Conservation (phyloP, 2,329 filamentous ascomycete genomes). For the Cryphonectria radicalis region DNA sequence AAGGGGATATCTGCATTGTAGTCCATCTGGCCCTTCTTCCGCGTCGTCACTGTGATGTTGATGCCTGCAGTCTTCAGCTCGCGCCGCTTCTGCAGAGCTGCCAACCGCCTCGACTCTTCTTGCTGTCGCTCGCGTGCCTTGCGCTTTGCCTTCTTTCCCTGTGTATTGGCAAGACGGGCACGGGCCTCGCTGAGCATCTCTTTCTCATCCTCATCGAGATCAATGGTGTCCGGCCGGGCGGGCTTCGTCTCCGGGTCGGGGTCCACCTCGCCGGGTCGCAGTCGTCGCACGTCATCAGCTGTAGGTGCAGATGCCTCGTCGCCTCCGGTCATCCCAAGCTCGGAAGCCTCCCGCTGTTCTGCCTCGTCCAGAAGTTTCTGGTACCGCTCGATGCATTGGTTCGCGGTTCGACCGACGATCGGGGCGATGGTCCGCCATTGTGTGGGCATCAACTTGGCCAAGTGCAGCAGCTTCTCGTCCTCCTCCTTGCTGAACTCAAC, state of each 20-base stretch:
- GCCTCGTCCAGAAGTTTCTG: slow-evolving; percentile 96
- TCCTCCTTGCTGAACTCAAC: slow-evolving; percentile 99
- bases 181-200: slow-evolving; percentile 99
- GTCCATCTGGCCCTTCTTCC: slow-evolving; percentile 97
- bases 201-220: slow-evolving; percentile 98
- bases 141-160: slow-evolving; percentile 98
- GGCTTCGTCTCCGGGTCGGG: slow-evolving; percentile 98
- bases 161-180: slow-evolving; percentile 93
- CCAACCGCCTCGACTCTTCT: slow-evolving; percentile 89
- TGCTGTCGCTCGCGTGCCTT: slow-evolving; percentile 95
- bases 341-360: slow-evolving; percentile 81
- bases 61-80: slow-evolving; percentile 98
- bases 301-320: slow-evolving; percentile 86
- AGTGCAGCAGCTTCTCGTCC: slow-evolving; percentile 93
- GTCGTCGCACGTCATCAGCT: slow-evolving; percentile 86
- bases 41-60: slow-evolving; percentile 91
- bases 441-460: slow-evolving; percentile 98
- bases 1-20: slow-evolving; percentile 99
- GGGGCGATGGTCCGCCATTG: slow-evolving; percentile 99
- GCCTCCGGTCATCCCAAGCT: slow-evolving; percentile 82
- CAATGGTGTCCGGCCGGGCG: slow-evolving; percentile 92
- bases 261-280: slow-evolving; percentile 92
- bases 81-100: slow-evolving; percentile 89
- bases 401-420: slow-evolving; percentile 93
- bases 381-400: slow-evolving; percentile 95